These are phyloP conservation scores for Euclidium syriacum DNA, from an alignment of 345 rosid species.

Conservation along the genomic window DNA sequence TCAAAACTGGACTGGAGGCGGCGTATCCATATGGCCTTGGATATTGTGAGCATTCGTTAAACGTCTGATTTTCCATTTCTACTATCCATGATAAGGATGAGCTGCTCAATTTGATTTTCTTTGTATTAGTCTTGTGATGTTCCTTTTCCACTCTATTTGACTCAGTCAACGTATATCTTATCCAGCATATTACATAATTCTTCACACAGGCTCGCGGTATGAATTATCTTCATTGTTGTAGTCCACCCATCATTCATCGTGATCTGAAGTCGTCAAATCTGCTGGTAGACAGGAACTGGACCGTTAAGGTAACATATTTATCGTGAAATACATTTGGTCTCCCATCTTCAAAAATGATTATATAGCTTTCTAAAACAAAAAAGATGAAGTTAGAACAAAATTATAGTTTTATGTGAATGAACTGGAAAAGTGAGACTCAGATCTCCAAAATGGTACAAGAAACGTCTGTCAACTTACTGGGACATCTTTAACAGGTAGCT, in stretches of 20 bases:
- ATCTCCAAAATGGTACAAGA: background rate
- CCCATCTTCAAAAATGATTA: background rate
- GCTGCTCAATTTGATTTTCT: slow-evolving; percentile 4
- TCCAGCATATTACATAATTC: slow-evolving; percentile 19
- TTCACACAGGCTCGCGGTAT: slow-evolving; percentile 80
- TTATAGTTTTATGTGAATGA: background rate
- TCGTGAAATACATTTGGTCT: background rate
- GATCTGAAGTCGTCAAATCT: slow-evolving; percentile 98
- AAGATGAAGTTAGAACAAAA: background rate
- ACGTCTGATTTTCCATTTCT: background rate
- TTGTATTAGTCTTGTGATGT: slow-evolving; percentile 10
- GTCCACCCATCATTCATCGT: slow-evolving; percentile 93
- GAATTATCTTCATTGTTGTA: slow-evolving; percentile 92
- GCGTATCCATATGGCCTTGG: slow-evolving; percentile 80
- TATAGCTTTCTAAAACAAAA: background rate
- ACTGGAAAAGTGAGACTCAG: background rate
- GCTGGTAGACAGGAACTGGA: slow-evolving; percentile 92
- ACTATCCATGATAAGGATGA: background rate
- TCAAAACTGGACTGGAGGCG: slow-evolving; percentile 89
- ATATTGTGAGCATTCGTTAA: slow-evolving; percentile 53
- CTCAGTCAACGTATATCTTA: slow-evolving; percentile 9
- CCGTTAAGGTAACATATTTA: slow-evolving; percentile 62
- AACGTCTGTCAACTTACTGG: background rate
- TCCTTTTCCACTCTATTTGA: background rate
- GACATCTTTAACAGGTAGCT: slow-evolving; percentile 58